Percentiles rank a stretch among this genome's conserved stretches.
These are phyloP conservation scores for Phaseolus coccineus DNA, from an alignment of 331 rosid species.

Conservation along the genomic window DNA sequence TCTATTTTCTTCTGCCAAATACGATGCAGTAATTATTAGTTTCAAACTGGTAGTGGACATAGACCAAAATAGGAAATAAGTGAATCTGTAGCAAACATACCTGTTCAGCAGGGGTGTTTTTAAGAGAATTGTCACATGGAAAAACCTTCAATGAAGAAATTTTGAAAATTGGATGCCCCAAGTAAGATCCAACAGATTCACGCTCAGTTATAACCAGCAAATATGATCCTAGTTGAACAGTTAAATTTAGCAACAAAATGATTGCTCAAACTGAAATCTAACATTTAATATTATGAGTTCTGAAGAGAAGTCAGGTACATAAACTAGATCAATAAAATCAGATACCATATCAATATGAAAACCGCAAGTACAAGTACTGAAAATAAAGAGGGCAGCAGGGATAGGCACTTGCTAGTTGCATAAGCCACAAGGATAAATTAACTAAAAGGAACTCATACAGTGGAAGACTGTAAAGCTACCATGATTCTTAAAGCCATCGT, in stretches of 20 bases:
- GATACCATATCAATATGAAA: slow-evolving; percentile 33
- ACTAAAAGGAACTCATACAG: slow-evolving; percentile 24
- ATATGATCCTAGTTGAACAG: slow-evolving; percentile 70
- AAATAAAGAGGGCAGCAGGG: slow-evolving; percentile 26
- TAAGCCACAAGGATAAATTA: slow-evolving; percentile 35
- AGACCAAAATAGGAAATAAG: slow-evolving; percentile 32
- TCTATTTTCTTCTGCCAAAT: slow-evolving; percentile 86
- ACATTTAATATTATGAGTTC: slow-evolving; percentile 25
- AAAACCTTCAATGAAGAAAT: slow-evolving; percentile 72
- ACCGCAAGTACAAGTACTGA: slow-evolving; percentile 23
- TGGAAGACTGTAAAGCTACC: slow-evolving; percentile 41
- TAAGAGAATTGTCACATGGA: slow-evolving; percentile 84
- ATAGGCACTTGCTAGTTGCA: neutral
- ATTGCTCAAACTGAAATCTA: slow-evolving; percentile 43
- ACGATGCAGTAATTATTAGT: slow-evolving; percentile 45
- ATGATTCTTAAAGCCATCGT: slow-evolving; percentile 27
- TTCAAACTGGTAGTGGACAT: slow-evolving; percentile 44
- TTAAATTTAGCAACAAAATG: slow-evolving; percentile 39
- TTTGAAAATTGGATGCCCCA: slow-evolving; percentile 89
- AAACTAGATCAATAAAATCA: slow-evolving; percentile 35
- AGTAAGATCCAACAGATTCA: slow-evolving; percentile 76
- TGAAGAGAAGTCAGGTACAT: slow-evolving; percentile 27
- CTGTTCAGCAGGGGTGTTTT: slow-evolving; percentile 72
- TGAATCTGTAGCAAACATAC: slow-evolving; percentile 48
- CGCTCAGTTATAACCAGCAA: slow-evolving; percentile 74